Evolutionary conservation across 1,284 basidiomycete genomes (phyloP), one percentile per base, ranked within the genome.

Genomic region (Puccinia horiana): DNA sequence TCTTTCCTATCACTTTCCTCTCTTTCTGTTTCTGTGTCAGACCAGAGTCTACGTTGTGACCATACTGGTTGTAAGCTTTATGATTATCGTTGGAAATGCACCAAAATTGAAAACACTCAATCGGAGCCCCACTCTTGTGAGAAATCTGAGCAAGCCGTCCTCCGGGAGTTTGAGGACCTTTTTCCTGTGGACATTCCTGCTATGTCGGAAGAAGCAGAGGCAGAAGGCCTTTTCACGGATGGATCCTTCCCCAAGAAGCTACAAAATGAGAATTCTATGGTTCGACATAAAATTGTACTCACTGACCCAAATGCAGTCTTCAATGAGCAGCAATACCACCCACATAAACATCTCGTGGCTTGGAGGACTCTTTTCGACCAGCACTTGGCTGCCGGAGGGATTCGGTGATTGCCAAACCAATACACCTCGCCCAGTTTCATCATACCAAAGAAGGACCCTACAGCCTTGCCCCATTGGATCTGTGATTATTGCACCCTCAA

Each of bases 401-500:
- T 72, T 35, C n/a, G 37, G n/a, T 6, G 69, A 14, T 72, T 37
- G 12, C 16, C 37, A 3, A 49, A 16, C 26, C 70, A 42, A 73
- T 73, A 73, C 44, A 18, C 70, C 12, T 73, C 44, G 26, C 56
- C n/a, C n/a, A n/a, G n/a, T 37, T n/a, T n/a, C n/a, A n/a, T n/a
- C n/a, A n/a, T n/a, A n/a, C n/a, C n/a, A 35, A 73, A 67, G 63
- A 37, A 67, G 35, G 63, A 67, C 29, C 63, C 63, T 5, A 37
- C 35, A 12, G 63, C 63, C 6, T 18, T 67, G 14, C 63, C 35
- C 1, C 63, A 35, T 18, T 67, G 63, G 63, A 29, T 67, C 6
- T 67, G 63, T 67, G 63, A 67, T n/a, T 67, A 67, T 16, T 32
- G 32, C 32, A 74, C 47, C 4, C 42, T 84, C 18, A 84, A 84